These are phyloP conservation scores for Panicum miliaceum DNA, from an alignment of 176 grass and related monocot genomes.

Conservation along the genomic window DNA sequence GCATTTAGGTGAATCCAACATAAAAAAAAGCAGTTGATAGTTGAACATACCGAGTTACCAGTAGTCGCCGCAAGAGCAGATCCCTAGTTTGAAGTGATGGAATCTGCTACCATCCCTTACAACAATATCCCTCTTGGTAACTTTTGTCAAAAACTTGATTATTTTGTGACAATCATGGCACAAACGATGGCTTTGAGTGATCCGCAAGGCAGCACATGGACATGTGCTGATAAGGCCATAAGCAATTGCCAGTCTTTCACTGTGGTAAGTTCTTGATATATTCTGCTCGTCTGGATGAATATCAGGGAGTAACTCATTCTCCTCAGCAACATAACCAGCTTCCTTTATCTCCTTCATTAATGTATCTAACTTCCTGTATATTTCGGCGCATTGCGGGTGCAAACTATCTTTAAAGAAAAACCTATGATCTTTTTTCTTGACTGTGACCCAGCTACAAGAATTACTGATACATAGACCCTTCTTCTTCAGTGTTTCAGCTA, in stretches of 20 bases:
- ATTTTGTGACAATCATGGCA: constrained; percentile 74
- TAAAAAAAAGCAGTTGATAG: constrained; percentile 24
- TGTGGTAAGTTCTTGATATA: constrained; percentile 49
- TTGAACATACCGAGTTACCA: constrained; percentile 69
- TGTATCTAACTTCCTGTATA: constrained; percentile 65
- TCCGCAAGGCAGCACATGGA: constrained; percentile 53
- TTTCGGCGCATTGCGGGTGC: constrained; percentile 59
- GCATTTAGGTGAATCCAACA: constrained; percentile 18
- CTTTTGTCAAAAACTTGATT: constrained; percentile 59
- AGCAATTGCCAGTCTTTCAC: constrained; percentile 78
- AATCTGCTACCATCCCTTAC: constrained; percentile 83
- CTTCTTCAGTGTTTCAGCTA: constrained; percentile 58
- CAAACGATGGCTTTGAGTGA: constrained; percentile 73
- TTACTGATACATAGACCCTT: constrained; percentile 51
- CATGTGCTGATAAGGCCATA: constrained; percentile 81
- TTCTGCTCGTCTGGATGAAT: constrained; percentile 58
- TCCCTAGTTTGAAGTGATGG: constrained; percentile 84
- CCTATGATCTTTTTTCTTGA: constrained; percentile 67
- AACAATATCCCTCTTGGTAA: constrained; percentile 74
- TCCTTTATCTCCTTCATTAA: constrained; percentile 61
- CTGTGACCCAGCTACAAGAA: constrained; percentile 85
- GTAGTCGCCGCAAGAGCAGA: constrained; percentile 85
- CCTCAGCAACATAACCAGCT: constrained; percentile 61
- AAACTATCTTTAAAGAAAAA: constrained; percentile 80
- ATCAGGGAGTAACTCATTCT: constrained; percentile 66